These are phyloP conservation scores for Starmerella vitae DNA, from an alignment of 805 yeast genomes.

Conservation along the genomic window DNA sequence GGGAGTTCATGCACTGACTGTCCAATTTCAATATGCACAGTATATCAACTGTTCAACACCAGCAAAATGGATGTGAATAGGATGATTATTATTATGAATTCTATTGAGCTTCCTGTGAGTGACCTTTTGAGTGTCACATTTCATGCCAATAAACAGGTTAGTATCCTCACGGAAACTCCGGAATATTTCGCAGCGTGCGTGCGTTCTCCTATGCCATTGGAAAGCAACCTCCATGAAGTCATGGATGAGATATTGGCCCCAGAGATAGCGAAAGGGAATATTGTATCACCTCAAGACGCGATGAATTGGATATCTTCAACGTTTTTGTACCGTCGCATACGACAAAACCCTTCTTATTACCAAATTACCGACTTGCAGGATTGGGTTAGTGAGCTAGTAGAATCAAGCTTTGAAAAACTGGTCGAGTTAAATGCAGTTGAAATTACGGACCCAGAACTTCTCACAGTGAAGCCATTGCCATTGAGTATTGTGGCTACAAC, in stretches of 20 bases:
- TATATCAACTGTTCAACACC: not conserved
- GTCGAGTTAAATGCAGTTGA: slow-evolving; percentile 46
- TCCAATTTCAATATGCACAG: not conserved
- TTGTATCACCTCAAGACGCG: slow-evolving; percentile 65
- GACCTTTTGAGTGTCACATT: slow-evolving; percentile 31
- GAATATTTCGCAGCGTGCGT: slow-evolving; percentile 61
- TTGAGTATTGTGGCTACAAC: slow-evolving; percentile 66
- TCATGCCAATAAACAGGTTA: slow-evolving; percentile 28
- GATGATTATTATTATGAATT: not conserved
- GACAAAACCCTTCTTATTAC: slow-evolving; percentile 75
- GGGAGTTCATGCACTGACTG: not conserved
- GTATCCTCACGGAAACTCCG: slow-evolving; percentile 47
- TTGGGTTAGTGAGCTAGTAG: slow-evolving; percentile 72
- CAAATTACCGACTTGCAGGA: slow-evolving; percentile 74
- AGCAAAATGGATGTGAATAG: not conserved
- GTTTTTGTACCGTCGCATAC: slow-evolving; percentile 67
- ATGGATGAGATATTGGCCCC: slow-evolving; percentile 56
- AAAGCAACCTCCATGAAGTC: slow-evolving; percentile 49
- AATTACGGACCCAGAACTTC: slow-evolving; percentile 28
- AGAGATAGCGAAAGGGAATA: slow-evolving; percentile 56
- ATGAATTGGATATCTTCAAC: slow-evolving; percentile 83
- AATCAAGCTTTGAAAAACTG: slow-evolving; percentile 51
- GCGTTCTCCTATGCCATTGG: slow-evolving; percentile 65
- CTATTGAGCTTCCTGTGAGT: not conserved
- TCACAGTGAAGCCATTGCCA: slow-evolving; percentile 41